Evolutionary conservation across 164 flowering plant genomes (phyloP), one percentile per base, ranked within the genome.

Genomic region (Houttuynia cordata): DNA sequence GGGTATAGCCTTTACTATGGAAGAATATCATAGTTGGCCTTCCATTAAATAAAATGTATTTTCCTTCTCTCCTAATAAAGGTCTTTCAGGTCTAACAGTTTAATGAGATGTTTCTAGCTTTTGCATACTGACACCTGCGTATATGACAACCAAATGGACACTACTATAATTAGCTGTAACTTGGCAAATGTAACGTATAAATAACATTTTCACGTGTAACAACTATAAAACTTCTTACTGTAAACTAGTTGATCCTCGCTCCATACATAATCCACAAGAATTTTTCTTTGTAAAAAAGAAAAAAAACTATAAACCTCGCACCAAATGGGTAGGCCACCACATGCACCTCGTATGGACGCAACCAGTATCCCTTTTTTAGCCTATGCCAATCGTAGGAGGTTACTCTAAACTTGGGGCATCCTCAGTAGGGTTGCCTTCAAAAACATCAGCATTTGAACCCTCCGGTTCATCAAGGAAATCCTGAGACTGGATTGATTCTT

Each of bases 351-450:
- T 7, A 12, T 45, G 49, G 49, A 45, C 49, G 3, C 17, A 45
- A 17, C 17, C 4, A 12, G 14, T 12, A 17, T 1, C 14, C 2
- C 49, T 10, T 45, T 45, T 3, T n/a, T 12, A 7, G 49, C 22
- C 34, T 25, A 13, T 24, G 39, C 20, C 41, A 39, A n/a, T 7
- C 17, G 13, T n/a, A 58, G 49, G 49, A 50, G 20, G 23, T 41
- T 83, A 91, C 39, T 92, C 98, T 80, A 92, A 75, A 76, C 86
- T 80, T 13, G 96, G 98, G 6, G 98, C 96, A 59, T 78, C 86
- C 76, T 92, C 96, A 9, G 96, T 89, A 1, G 96, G 98, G 68
- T 89, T 92, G 57, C 83, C 83, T 75, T 92, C 98, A 42, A 89
- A 92, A 52, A 92, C 81, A 65, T 89, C 93, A 7, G 96, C 71